Percentiles rank a stretch among this genome's conserved stretches.
phyloP scores from a whole-genome alignment of 345 rosid genomes.

The Acer negundo region DNA sequence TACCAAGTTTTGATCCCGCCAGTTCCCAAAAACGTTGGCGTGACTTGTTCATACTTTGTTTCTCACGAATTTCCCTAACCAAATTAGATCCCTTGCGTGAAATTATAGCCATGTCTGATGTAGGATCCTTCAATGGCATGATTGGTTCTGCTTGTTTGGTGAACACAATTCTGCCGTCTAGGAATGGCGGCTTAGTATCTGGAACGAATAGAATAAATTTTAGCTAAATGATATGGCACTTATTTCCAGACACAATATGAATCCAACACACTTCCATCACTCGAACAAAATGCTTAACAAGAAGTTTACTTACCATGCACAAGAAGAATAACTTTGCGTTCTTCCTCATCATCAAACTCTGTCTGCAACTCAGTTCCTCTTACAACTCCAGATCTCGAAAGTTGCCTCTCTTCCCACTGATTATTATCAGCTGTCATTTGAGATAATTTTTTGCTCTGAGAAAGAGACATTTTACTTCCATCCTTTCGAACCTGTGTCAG shows the following conservation, averaged over 20 bases:
- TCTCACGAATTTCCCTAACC: conserved; percentile 92
- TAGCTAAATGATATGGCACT: conserved; percentile 18
- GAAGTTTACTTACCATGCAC: conserved; percentile 77
- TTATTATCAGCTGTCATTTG: conserved; percentile 93
- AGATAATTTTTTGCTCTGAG: conserved; percentile 92
- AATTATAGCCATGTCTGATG: conserved; percentile 98
- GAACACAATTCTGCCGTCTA: conserved; percentile 95
- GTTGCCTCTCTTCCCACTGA: conserved; percentile 99
- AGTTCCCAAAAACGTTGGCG: conserved; percentile 99
- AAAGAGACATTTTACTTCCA: conserved; percentile 86
- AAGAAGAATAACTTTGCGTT: conserved; percentile 83
- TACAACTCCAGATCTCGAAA: conserved; percentile 97
- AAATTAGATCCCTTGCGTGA: conserved; percentile 89
- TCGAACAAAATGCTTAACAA: conserved; percentile 15
- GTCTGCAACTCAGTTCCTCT: conserved; percentile 96
- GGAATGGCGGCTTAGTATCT: conserved; percentile 99
- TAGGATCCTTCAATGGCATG: conserved; percentile 97
- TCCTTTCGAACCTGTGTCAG: conserved; percentile 70
- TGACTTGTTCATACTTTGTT: conserved; percentile 87
- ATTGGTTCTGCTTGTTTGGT: conserved; percentile 98
- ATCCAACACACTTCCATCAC: background rate
- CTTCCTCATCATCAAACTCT: conserved; percentile 94
- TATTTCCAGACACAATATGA: background rate
- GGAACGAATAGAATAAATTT: conserved; percentile 17
- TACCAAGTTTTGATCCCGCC: conserved; percentile 95